Conservation (phyloP, 2,329 filamentous ascomycete species). For the Arthrinium puccinioides region DNA sequence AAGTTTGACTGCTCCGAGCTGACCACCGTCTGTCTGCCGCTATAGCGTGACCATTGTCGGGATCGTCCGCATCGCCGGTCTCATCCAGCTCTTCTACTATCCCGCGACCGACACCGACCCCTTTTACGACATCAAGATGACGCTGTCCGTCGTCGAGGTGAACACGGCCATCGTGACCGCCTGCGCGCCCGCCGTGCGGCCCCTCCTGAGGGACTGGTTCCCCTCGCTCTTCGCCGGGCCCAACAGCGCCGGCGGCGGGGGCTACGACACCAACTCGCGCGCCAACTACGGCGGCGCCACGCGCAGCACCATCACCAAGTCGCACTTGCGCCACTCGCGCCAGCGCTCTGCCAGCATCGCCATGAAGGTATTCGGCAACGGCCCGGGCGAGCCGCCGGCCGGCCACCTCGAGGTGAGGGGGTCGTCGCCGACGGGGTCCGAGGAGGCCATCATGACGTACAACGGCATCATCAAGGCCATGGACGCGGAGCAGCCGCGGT, state of each 20-base stretch:
- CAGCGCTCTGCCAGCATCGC: background rate
- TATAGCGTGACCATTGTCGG: background rate
- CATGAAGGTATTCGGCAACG: constrained; percentile 5
- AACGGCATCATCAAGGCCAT: constrained; percentile 31
- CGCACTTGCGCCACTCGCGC: too few relatives aligned
- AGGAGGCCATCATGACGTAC: constrained; percentile 32
- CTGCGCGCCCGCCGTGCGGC: constrained; percentile 2
- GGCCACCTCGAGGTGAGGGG: constrained; percentile 23
- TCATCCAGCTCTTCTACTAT: constrained; percentile 4
- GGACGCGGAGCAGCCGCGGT: constrained; percentile 17
- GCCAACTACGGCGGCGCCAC: background rate
- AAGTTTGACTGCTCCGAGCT: background rate
- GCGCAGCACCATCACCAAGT: background rate
- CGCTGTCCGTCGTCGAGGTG: constrained; percentile 4
- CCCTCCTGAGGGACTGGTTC: background rate
- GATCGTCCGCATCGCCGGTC: background rate
- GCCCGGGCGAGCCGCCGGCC: background rate
- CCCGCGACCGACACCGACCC: background rate
- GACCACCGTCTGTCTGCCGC: background rate
- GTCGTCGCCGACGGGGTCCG: constrained; percentile 23
- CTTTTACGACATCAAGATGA: constrained; percentile 6
- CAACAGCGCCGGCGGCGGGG: background rate
- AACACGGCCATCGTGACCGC: constrained; percentile 2
- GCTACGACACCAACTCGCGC: background rate
- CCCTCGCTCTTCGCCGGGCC: constrained; percentile 5